phyloP scores from a whole-genome alignment of 805 yeast genomes.

The Kuraishia hungarica region DNA sequence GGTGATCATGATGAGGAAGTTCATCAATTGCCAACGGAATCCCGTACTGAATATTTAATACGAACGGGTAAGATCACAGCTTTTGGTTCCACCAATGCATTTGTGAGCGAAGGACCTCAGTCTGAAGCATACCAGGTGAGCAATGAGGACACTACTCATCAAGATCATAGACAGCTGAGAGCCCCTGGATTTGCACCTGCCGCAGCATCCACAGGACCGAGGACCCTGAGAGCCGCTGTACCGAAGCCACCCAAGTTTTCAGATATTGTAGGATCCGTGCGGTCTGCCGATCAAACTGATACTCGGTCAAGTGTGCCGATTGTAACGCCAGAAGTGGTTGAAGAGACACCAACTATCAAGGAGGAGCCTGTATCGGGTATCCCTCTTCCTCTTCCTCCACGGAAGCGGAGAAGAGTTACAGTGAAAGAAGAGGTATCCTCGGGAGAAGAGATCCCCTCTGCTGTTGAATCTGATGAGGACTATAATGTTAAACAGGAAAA shows the following conservation, averaged over 20 bases:
- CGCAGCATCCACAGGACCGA: neutral
- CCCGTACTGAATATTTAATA: conserved; percentile 70
- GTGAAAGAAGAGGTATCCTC: conserved; percentile 9
- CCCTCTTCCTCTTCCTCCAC: neutral
- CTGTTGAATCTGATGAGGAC: conserved; percentile 12
- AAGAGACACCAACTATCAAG: neutral
- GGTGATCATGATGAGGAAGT: conserved; percentile 9
- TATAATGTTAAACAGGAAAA: conserved; percentile 11
- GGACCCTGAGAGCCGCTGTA: neutral
- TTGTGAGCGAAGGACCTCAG: conserved; percentile 21
- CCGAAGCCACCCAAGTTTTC: neutral
- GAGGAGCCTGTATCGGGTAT: neutral
- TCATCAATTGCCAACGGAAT: conserved; percentile 58
- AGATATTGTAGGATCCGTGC: neutral
- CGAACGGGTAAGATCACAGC: conserved; percentile 94
- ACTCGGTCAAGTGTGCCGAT: neutral
- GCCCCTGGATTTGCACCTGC: conserved; percentile 36
- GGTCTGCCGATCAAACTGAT: neutral
- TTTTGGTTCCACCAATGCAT: conserved; percentile 64
- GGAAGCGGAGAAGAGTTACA: conserved; percentile 7
- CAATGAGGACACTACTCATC: conserved; percentile 9
- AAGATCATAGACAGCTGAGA: conserved; percentile 34
- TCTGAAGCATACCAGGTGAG: conserved; percentile 24
- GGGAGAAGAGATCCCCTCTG: conserved; percentile 12
- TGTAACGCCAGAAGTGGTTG: neutral